Evolutionary conservation across 768 basidiomycete genomes (phyloP), one percentile per base, ranked within the genome.

Genomic region (Pleurotus tuber-regium): DNA sequence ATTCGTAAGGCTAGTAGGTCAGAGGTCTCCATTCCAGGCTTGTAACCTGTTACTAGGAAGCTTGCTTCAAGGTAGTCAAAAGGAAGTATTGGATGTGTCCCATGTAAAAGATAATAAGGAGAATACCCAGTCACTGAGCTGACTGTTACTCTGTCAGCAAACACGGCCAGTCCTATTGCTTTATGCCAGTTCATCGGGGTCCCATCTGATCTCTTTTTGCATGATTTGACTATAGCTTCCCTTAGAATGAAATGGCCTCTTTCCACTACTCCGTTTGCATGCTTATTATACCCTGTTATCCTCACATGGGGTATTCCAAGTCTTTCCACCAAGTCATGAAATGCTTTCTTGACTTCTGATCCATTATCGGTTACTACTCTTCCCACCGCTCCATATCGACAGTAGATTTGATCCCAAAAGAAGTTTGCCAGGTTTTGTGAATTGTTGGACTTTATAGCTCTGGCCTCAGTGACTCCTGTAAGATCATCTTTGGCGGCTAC

Each of bases 281-380:
- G 33, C 33, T 36, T 36, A 18, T 73, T 72, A 46, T 71, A 72
- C 2, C 64, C 55, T 2, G 63, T 68, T 9, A 72, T 68, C 0
- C 53, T 24, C 30, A 71, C 56, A 10, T 70, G 70, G 4, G 50
- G 41, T 59, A 60, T 41, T 41, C 40, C 40, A 2, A 57, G 12
- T 5, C 46, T 19, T 3, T 50, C 25, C 35, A 50, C 41, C 8
- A 60, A 29, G 2, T 16, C 19, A 30, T 36, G 25, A 39, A 66
- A 59, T 2, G 59, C 66, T 21, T 56, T 63, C 19, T 54, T 54
- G 0, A 56, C 59, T 31, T 59, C 62, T 0, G 58, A 14, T 4
- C 69, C 65, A 50, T 70, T 70, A 40, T 70, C 68, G 2, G 68
- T 68, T 2, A 59, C 53, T 2, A 67, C 51, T 47, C 61, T 38